Evolutionary conservation across 1,139 yeast genomes (phyloP), one percentile per base, ranked within the genome.

Genomic region (Pichia sp.): DNA sequence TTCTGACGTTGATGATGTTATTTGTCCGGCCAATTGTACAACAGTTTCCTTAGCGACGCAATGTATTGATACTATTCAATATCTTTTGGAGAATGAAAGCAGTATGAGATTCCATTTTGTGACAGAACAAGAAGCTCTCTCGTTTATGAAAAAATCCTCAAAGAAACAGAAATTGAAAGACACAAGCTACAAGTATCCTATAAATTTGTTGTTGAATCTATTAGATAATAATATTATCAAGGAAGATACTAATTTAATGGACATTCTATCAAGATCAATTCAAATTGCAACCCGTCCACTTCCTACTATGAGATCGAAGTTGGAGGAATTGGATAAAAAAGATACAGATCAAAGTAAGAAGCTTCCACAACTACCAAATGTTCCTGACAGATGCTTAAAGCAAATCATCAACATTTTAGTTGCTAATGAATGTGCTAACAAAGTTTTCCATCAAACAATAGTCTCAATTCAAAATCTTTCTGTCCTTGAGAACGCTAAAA

Each of bases 351-450:
- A 31, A 34, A 4, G 15, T 12, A 44, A 44, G 15, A 53, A 50
- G 31, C 37, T 45, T 4, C 54, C 55, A 5, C 69, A 68, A 17
- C 66, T 82, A 2, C 96, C 95, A 1, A 63, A 64, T 38, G 75
- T 86, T 48, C 83, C 89, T 2, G 79, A 74, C 35, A 64, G 69
- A 32, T 79, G 81, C 49, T 66, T 84, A 54, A 71, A 76, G 41
- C 73, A 74, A 46, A 68, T 86, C 38, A 80, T 84, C 17, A 72
- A 78, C 28, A 76, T 86, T 34, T 67, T 89, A 41, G 76, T 83
- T n/a, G 77, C 93, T 1, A 85, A 84, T 55, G 95, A 88, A 45
- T 86, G 96, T 58, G 79, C 89, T 22, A 82, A 86, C 50, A 74
- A 82, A 33, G 88, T 94, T 0, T 88, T 88, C 62, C 86, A 88